Evolutionary conservation across 164 flowering plant genomes (phyloP), one percentile per base, ranked within the genome.

Genomic region (Santalum album): DNA sequence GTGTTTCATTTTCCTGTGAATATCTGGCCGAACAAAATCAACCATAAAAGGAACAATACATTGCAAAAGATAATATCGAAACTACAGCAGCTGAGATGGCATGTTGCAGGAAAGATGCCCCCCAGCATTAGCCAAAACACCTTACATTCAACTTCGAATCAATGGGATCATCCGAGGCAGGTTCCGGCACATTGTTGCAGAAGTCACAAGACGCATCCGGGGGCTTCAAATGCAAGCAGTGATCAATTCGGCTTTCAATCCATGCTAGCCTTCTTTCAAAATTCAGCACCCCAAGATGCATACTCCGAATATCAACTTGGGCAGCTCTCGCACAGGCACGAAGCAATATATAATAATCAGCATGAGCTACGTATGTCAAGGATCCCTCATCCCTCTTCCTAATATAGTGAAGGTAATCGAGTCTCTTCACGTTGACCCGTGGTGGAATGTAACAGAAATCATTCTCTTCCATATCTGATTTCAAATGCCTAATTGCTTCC

Each of bases 341-440:
- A 60, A 91, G 87, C 68, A 91, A 52, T 34, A 88, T 79, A 68
- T 88, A 91, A 55, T 86, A 86, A 77, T 91, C 98, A 12, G 87
- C 96, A 77, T 88, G 90, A 0, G 80, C 86, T 49, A 71, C 86
- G 54, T 84, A 84, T 12, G 65, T 36, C 16, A 60, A 61, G n/a
- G 69, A 57, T 20, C 87, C 89, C 7, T 55, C 70, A 39, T 67
- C 74, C 32, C 25, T 73, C 70, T 74, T 83, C 66, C 88, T 74
- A 1, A 39, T 59, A 63, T 82, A 86, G 53, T 71, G 77, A 51
- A 87, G 68, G 66, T 82, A 81, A 49, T 71, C 81, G 12, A 62
- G 42, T 59, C 75, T 73, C 68, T 78, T 89, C 21, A 62, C 24
- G 6, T 68, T 65, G 19, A 50, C 60, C 61, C 96, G 77, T 16